Evolutionary conservation across 352 stramenopile genomes (phyloP), one percentile per base, ranked within the genome.

Genomic region (Phytopythium vexans): DNA sequence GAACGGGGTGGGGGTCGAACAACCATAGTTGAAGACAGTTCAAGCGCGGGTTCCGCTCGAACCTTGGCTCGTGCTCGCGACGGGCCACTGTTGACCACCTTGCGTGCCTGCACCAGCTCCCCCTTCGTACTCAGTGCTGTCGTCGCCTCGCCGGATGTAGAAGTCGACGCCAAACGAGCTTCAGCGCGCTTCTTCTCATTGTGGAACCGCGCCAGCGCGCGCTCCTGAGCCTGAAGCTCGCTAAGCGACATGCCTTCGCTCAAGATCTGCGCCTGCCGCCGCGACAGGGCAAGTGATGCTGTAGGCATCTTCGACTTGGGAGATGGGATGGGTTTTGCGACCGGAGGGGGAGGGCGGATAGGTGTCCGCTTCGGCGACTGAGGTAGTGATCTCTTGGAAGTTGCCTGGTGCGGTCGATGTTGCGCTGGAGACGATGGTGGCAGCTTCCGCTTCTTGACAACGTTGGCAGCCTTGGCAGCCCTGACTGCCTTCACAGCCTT

Each of bases 221-320:
- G 66, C 48, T 86, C 60, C 56, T 86, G 74, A 3, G 69, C 72
- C 33, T 86, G 74, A 15, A 86, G 52, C 49, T 86, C 74, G 21
- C 64, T 66, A 41, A 78, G 59, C 12, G 49, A 73, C 58, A 86
- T 72, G 1, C 54, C 62, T 51, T 86, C 68, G 7, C 58, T 66
- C 21, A 83, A 70, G 8, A 58, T 33, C 3, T 54, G 54, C 47
- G 43, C 60, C 56, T 68, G 41, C 56, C 53, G 41, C 47, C 54
- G 41, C 44, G 41, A 12, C 36, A 54, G 33, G 35, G 42, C 8
- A 15, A 31, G 21, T 41, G 40, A 46, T 15, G 41, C 35, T 49
- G 52, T 1, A 36, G 31, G 21, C 44, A 55, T 41, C 21, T 27
- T 27, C 21, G 21, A 27, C 21, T 27, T 27, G 21, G 21, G 21